phyloP scores from a whole-genome alignment of 1,284 basidiomycete species.

The Somion occarium region DNA sequence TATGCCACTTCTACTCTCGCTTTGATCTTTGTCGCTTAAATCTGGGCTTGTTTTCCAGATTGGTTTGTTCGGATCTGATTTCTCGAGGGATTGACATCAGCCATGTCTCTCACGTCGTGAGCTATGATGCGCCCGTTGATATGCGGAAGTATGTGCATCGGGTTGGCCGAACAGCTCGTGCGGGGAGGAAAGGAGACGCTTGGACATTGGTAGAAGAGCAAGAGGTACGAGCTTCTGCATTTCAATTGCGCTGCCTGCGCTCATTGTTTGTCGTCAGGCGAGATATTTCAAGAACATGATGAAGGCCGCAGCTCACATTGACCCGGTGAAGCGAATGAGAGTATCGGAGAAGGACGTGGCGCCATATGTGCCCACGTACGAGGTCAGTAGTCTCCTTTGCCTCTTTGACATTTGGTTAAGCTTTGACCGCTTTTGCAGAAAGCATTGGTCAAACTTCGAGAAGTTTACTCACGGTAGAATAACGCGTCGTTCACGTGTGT shows the following conservation, averaged over 20 bases:
- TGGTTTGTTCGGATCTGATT: slow-evolving; percentile 94
- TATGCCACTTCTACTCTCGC: slow-evolving; percentile 28
- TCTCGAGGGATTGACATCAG: slow-evolving; percentile 97
- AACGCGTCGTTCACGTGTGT: neutral
- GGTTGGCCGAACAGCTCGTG: slow-evolving; percentile 91
- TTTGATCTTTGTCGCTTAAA: neutral
- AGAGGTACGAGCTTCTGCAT: slow-evolving; percentile 51
- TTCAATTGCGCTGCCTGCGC: neutral
- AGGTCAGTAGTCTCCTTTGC: slow-evolving; percentile 43
- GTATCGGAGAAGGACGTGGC: slow-evolving; percentile 63
- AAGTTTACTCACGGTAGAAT: slow-evolving; percentile 26
- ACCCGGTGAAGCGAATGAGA: slow-evolving; percentile 68
- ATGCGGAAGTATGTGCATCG: slow-evolving; percentile 98
- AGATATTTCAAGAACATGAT: slow-evolving; percentile 87
- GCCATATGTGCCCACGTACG: slow-evolving; percentile 57
- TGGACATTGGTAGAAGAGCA: slow-evolving; percentile 97
- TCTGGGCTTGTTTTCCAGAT: slow-evolving; percentile 37
- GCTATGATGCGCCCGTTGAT: slow-evolving; percentile 94
- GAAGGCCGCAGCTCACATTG: slow-evolving; percentile 69
- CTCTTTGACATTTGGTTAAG: neutral
- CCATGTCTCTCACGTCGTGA: slow-evolving; percentile 87
- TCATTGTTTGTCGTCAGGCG: slow-evolving; percentile 44
- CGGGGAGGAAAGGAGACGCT: slow-evolving; percentile 80
- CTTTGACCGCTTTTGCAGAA: slow-evolving; percentile 21
- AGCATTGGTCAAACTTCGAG: slow-evolving; percentile 33